A percentile compares a stretch with the other conserved stretches of the same genome.
Evolutionary conservation across 2,329 filamentous ascomycete genomes (phyloP).

Genomic region (Talaromyces sp.): DNA sequence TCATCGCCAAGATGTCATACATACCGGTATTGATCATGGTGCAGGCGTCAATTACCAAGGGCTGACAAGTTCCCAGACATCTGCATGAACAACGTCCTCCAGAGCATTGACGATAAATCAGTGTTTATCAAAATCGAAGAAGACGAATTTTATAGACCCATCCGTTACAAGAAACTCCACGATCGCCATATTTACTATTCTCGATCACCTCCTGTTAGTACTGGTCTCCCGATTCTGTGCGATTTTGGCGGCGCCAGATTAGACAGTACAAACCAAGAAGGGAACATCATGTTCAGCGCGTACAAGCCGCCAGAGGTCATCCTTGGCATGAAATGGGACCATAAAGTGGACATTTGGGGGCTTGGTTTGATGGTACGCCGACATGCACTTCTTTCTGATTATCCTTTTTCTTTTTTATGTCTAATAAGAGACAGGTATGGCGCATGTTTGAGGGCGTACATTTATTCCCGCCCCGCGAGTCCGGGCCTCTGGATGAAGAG

Average conservation of each 20-base stretch:
- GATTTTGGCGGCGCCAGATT: conserved; percentile 33
- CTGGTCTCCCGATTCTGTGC: conserved; percentile 15
- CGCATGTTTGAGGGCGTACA: conserved; percentile 15
- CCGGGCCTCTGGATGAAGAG: conserved; percentile 8
- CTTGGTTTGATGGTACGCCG: conserved; percentile 29
- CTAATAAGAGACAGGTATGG: conserved; percentile 7
- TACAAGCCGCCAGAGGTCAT: conserved; percentile 39
- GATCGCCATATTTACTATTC: conserved; percentile 27
- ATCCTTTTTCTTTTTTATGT: too few relatives aligned
- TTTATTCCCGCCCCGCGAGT: conserved; percentile 12
- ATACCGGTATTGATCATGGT: conserved; percentile 1
- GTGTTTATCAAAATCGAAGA: conserved; percentile 38
- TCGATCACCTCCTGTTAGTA: conserved; percentile 21
- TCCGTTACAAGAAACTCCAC: conserved; percentile 34
- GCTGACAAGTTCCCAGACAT: conserved; percentile 28
- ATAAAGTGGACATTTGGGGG: conserved; percentile 38
- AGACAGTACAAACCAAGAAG: conserved; percentile 28
- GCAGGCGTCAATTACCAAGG: too few relatives aligned
- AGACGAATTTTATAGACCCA: conserved; percentile 34
- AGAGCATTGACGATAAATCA: conserved; percentile 35
- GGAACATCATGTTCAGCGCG: conserved; percentile 37
- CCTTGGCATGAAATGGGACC: conserved; percentile 32
- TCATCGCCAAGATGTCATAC: neutral
- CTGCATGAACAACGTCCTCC: conserved; percentile 45
- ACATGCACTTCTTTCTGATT: neutral